Evolutionary conservation across 108 stramenopile genomes (phyloP), one percentile per base, ranked within the genome.

Genomic region (Nitzschia inconspicua): DNA sequence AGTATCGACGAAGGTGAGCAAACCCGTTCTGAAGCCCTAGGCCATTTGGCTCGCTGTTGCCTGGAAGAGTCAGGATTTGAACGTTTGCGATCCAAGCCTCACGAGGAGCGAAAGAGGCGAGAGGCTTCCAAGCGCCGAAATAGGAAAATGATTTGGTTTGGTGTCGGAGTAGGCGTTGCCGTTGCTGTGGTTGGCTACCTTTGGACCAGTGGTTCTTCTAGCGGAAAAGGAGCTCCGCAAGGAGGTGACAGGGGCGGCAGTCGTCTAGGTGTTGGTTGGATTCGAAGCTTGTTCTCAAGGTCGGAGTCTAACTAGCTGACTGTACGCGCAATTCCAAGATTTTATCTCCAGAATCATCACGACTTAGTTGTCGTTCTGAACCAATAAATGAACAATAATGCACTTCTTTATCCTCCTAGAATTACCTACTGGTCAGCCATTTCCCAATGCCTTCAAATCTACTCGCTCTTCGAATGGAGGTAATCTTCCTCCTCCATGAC

Each of bases 91-190:
- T 77, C 84, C 5, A 85, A 64, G 27, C 88, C 88, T 9, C 80
- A 84, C 43, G 84, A 82, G 41, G 83, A 88, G 46, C 53, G 47
- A 23, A 78, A 85, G 36, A 70, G 77, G 24, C 59, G 62, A 30
- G 77, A 81, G 28, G 76, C 83, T 26, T 63, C 66, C 10, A 64
- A 57, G 25, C 75, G 77, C 54, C 60, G 79, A 44, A 56, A 60
- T 25, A 51, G 68, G 29, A 83, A 81, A 52, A 63, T 79, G 50
- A 59, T 90, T 34, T 90, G 83, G 89, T 52, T 90, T 54, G 84
- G 85, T 7, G 82, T 85, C 13, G 39, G 84, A 23, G 78, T 87
- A 6, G 75, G 83, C 49, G 89, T 80, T 4, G 78, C 83, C 11
- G 74, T 83, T 3, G 79, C 78, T 19, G 83, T 81, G 27, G 85